Evolutionary conservation across 2,329 filamentous ascomycete species (phyloP).

Genomic region (Fusarium staphyleae): DNA sequence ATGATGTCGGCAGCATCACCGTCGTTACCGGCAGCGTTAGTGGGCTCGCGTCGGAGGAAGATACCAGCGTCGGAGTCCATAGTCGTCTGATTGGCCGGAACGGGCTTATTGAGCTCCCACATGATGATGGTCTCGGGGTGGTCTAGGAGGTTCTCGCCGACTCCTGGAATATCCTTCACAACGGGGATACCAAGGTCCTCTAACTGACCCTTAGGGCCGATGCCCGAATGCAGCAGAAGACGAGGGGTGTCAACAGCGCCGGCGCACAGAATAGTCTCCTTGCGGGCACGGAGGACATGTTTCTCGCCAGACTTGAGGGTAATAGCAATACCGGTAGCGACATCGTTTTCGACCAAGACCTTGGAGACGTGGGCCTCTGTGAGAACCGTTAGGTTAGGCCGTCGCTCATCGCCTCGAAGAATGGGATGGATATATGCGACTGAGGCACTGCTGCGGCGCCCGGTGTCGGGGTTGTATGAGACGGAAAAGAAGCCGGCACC

Average conservation of each 20-base stretch:
- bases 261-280: conserved; percentile 80
- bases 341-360: conserved; percentile 73
- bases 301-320: conserved; percentile 62
- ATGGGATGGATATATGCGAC: conserved; percentile 95
- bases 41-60: conserved; percentile 80
- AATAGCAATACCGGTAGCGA: conserved; percentile 76
- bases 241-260: conserved; percentile 84
- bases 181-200: conserved; percentile 60
- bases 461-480: conserved; percentile 89
- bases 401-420: conserved; percentile 79
- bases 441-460: conserved; percentile 82
- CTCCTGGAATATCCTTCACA: conserved; percentile 64
- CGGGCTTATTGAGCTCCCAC: conserved; percentile 81
- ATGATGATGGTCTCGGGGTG: conserved; percentile 68
- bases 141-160: conserved; percentile 68
- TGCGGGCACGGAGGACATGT: conserved; percentile 67
- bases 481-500: conserved; percentile 91
- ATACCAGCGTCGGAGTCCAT: conserved; percentile 92
- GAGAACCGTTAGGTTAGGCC: conserved; percentile 83
- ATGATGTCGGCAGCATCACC: conserved; percentile 84
- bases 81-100: conserved; percentile 79
- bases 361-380: conserved; percentile 89
- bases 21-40: conserved; percentile 72
- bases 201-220: conserved; percentile 63
- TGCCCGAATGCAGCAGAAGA: conserved; percentile 64